phyloP scores from a whole-genome alignment of 148 eudicot species.

The Oxyria digyna region DNA sequence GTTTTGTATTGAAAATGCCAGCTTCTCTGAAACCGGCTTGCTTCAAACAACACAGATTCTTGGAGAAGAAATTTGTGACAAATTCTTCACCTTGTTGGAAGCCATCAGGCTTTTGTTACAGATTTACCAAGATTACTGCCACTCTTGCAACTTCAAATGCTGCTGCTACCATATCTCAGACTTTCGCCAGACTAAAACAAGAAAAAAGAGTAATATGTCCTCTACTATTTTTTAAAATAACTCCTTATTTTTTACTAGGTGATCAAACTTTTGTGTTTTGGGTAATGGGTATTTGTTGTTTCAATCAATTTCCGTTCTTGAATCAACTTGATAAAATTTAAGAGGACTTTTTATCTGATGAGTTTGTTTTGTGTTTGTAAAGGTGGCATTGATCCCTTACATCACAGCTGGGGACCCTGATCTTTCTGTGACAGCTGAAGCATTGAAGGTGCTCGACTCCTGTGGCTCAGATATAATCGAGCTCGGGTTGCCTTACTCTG shows the following conservation, averaged over 20 bases:
- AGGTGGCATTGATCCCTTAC: slow-evolving; percentile 91
- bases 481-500: slow-evolving; percentile 87
- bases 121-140: slow-evolving; percentile 31
- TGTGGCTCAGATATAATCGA: slow-evolving; percentile 94
- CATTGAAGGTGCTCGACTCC: slow-evolving; percentile 65
- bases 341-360: too few species aligned
- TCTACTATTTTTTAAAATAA: background rate
- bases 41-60: slow-evolving; percentile 23
- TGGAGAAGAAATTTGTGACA: slow-evolving; percentile 9
- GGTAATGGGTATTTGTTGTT: background rate
- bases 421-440: slow-evolving; percentile 77
- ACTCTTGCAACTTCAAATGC: slow-evolving; percentile 28
- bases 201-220: slow-evolving; percentile 42
- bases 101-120: slow-evolving; percentile 1
- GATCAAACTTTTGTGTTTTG: background rate
- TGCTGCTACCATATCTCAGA: slow-evolving; percentile 48
- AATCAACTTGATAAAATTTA: background rate
- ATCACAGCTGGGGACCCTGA: slow-evolving; percentile 96
- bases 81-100: slow-evolving; percentile 4
- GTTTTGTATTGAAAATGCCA: slow-evolving; percentile 16
- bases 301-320: background rate
- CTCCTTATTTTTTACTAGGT: background rate
- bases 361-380: slow-evolving; percentile 15
- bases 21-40: slow-evolving; percentile 23
- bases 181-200: slow-evolving; percentile 48